Percentiles rank a stretch among this genome's conserved stretches.
Evolutionary conservation across 441 rosid species (phyloP).

Genomic region (Euphorbia celastroides): DNA sequence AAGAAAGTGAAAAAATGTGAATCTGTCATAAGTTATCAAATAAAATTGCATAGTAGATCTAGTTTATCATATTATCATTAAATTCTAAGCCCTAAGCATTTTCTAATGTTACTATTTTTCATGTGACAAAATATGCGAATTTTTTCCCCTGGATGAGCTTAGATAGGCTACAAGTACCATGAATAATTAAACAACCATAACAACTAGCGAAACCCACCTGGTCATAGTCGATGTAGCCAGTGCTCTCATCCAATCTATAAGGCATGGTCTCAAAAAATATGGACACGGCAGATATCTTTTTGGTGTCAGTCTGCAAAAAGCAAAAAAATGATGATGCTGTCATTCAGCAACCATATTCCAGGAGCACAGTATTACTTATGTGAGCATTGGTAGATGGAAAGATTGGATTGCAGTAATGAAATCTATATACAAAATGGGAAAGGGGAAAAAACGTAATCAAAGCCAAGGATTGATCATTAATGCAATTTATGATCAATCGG

Average conservation of each 20-base stretch:
- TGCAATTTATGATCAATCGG: no score
- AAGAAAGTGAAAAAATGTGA: no score
- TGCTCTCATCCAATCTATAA: slow-evolving; percentile 81
- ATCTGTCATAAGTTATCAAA: no score
- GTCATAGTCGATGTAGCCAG: slow-evolving; percentile 87
- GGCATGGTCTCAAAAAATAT: slow-evolving; percentile 97
- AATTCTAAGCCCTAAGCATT: not conserved
- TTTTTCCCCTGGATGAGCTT: not conserved
- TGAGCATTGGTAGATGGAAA: no score
- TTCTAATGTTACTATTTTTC: not conserved
- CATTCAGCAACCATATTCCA: not conserved
- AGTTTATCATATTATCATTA: not conserved
- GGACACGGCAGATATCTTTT: slow-evolving; percentile 96
- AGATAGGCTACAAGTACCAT: not conserved
- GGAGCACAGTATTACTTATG: no score
- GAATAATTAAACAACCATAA: not conserved
- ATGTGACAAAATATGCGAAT: not conserved
- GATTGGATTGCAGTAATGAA: no score
- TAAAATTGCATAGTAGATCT: no score
- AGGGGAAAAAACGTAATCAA: no score
- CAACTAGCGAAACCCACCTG: slow-evolving; percentile 50
- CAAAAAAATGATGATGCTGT: not conserved
- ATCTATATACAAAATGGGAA: no score
- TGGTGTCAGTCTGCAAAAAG: slow-evolving; percentile 75
- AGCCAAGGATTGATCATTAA: no score